These are phyloP conservation scores for Cinnamomum chago DNA, from an alignment of 164 flowering plant species.

Conservation along the genomic window DNA sequence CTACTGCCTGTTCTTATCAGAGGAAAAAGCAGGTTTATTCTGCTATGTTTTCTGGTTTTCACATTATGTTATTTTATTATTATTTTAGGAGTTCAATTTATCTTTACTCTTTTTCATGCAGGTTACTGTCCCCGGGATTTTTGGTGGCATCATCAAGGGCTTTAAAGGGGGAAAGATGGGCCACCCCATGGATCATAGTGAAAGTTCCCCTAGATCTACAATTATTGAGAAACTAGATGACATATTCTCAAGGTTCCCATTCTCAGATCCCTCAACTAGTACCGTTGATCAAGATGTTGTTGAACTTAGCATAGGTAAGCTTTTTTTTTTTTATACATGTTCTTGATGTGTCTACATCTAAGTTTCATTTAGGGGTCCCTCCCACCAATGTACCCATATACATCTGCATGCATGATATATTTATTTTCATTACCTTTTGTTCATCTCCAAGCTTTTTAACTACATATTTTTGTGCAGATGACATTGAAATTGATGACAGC, in stretches of 20 bases:
- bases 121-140: constrained; percentile 40
- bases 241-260: constrained; percentile 54
- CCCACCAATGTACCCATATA: background rate
- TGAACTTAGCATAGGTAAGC: constrained; percentile 60
- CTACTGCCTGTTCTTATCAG: constrained; percentile 39
- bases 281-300: constrained; percentile 25
- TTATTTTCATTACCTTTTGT: background rate
- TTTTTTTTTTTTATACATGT: background rate
- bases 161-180: constrained; percentile 42
- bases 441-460: background rate
- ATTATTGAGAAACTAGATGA: constrained; percentile 37
- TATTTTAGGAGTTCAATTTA: constrained; percentile 1
- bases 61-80: background rate
- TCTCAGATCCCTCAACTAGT: constrained; percentile 30
- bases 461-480: constrained; percentile 44
- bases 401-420: no score
- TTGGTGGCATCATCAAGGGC: constrained; percentile 66
- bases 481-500: constrained; percentile 82
- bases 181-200: constrained; percentile 17
- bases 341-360: background rate
- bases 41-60: constrained; percentile 3
- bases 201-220: constrained; percentile 18
- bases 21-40: constrained; percentile 64
- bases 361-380: no score
- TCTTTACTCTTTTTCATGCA: constrained; percentile 21